Percentiles rank a stretch among this genome's conserved stretches.
Evolutionary conservation across 1,139 yeast genomes (phyloP).

Genomic region (Debaryomyces sp.): DNA sequence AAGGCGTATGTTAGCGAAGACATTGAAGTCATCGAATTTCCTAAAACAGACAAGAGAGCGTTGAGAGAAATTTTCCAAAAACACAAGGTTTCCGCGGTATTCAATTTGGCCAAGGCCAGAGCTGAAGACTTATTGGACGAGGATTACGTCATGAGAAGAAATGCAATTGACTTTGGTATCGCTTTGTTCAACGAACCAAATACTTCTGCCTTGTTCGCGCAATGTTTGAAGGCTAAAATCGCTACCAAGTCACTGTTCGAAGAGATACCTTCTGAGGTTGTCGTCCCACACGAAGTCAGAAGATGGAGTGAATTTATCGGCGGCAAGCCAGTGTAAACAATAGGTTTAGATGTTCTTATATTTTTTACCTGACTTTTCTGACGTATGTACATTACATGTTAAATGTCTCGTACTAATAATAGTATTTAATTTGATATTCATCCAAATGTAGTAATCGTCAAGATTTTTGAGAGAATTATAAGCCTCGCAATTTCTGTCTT

Average conservation of each 20-base stretch:
- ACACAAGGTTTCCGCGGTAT: slow-evolving; percentile 80
- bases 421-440: background rate
- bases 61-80: slow-evolving; percentile 91
- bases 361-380: background rate
- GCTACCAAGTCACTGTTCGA: slow-evolving; percentile 53
- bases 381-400: background rate
- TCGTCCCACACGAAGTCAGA: slow-evolving; percentile 79
- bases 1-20: slow-evolving; percentile 45
- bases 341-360: background rate
- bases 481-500: background rate
- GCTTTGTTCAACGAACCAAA: slow-evolving; percentile 96
- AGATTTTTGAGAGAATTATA: background rate
- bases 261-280: slow-evolving; percentile 46
- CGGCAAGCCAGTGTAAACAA: slow-evolving; percentile 72
- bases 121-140: slow-evolving; percentile 84
- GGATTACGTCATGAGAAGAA: slow-evolving; percentile 97
- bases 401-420: background rate
- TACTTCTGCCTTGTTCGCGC: slow-evolving; percentile 84
- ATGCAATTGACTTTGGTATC: slow-evolving; percentile 96
- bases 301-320: slow-evolving; percentile 98
- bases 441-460: background rate
- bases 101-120: slow-evolving; percentile 88
- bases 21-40: slow-evolving; percentile 79
- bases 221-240: slow-evolving; percentile 76
- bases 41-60: slow-evolving; percentile 89